phyloP scores from a whole-genome alignment of 306 rosid genomes.

The Neltuma alba region DNA sequence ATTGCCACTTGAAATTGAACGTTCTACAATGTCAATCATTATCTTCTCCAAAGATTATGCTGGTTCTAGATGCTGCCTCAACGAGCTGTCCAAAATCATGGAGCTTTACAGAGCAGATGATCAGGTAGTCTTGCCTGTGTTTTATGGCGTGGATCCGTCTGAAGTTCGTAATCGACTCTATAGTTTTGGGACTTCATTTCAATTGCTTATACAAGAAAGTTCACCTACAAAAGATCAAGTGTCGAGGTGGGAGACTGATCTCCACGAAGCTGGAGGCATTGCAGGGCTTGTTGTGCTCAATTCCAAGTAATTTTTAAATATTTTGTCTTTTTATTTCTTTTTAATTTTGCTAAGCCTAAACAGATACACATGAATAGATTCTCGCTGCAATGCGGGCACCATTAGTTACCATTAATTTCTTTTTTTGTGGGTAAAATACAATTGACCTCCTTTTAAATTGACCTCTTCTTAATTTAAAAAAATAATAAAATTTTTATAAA shows the following conservation, averaged over 20 bases:
- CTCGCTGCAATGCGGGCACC: too few relatives aligned
- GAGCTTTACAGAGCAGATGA: neutral
- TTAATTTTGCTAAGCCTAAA: neutral
- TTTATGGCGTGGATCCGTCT: neutral
- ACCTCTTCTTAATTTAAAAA: too few relatives aligned
- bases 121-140: neutral
- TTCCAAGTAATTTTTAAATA: neutral
- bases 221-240: neutral
- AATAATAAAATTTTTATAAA: too few relatives aligned
- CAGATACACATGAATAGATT: too few relatives aligned
- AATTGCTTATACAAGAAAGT: neutral
- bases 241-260: neutral
- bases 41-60: neutral
- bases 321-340: too few relatives aligned
- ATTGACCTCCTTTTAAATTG: too few relatives aligned
- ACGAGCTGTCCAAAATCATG: neutral
- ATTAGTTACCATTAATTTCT: too few relatives aligned
- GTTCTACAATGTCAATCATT: neutral
- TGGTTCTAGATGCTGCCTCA: neutral
- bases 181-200: neutral
- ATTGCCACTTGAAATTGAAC: neutral
- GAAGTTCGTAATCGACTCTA: neutral
- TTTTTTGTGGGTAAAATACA: too few relatives aligned
- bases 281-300: neutral
- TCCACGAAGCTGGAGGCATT: neutral